Percentiles rank a stretch among this genome's conserved stretches.
Conservation (phyloP, 2,329 filamentous ascomycete species). For the Acrocalymma vagum region DNA sequence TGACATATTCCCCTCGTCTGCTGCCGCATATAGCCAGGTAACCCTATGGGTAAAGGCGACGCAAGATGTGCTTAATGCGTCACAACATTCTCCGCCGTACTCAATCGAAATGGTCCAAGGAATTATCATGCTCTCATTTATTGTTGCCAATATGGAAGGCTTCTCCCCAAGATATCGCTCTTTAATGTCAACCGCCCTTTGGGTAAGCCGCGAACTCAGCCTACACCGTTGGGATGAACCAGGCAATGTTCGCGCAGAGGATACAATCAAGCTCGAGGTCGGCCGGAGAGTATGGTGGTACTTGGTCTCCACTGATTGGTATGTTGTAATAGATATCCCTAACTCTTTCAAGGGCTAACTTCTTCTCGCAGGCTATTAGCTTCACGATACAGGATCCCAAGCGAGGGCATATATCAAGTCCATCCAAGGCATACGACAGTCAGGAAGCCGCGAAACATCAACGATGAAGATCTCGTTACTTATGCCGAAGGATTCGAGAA, state of each 20-base stretch:
- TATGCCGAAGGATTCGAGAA: slow-evolving; percentile 26
- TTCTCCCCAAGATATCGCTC: slow-evolving; percentile 41
- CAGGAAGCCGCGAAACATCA: slow-evolving; percentile 45
- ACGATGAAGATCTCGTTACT: slow-evolving; percentile 47
- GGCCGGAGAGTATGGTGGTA: slow-evolving; percentile 53
- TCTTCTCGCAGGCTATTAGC: slow-evolving; percentile 34
- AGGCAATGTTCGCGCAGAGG: slow-evolving; percentile 13
- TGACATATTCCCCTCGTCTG: slow-evolving; percentile 11
- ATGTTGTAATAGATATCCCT: slow-evolving; percentile 1
- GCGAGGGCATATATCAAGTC: slow-evolving; percentile 48
- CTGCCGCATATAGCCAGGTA: slow-evolving; percentile 36
- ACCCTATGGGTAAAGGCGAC: slow-evolving; percentile 38
- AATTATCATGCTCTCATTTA: slow-evolving; percentile 44
- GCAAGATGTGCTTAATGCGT: slow-evolving; percentile 44
- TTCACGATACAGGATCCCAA: slow-evolving; percentile 42
- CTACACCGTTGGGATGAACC: slow-evolving; percentile 25
- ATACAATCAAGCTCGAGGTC: slow-evolving; percentile 42
- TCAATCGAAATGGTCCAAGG: slow-evolving; percentile 49
- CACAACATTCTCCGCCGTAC: slow-evolving; percentile 22
- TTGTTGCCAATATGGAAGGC: slow-evolving; percentile 43
- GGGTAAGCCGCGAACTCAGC: slow-evolving; percentile 25
- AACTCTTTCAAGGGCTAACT: too few relatives aligned
- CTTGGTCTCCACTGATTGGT: slow-evolving; percentile 31
- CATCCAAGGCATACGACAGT: slow-evolving; percentile 49
- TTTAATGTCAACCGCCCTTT: slow-evolving; percentile 37